Conservation (phyloP, 805 yeast species). For the Kodamaea fukazawae region DNA sequence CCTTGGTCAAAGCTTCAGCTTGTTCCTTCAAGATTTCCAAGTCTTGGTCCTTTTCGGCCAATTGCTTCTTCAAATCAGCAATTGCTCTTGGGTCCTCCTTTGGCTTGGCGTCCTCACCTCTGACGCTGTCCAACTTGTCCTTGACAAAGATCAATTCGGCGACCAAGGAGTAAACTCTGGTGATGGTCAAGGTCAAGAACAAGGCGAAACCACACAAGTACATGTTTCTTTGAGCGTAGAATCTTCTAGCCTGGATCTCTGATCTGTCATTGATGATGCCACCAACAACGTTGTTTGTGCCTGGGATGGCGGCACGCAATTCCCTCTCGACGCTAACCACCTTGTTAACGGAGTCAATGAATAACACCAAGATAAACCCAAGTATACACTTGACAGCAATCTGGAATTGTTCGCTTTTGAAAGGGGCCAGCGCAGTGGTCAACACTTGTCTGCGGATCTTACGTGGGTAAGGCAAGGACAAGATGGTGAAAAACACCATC, state of each 20-base stretch:
- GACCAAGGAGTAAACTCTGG: conserved; percentile 79
- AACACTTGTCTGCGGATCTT: conserved; percentile 66
- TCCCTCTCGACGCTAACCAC: conserved; percentile 69
- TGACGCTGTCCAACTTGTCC: conserved; percentile 50
- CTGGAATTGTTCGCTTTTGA: conserved; percentile 66
- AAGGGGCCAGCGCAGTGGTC: conserved; percentile 61
- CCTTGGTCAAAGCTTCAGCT: conserved; percentile 60
- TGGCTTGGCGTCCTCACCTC: conserved; percentile 17
- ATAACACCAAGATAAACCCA: conserved; percentile 78
- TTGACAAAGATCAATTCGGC: conserved; percentile 66
- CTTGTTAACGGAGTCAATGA: conserved; percentile 85
- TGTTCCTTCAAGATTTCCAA: conserved; percentile 69
- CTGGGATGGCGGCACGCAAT: conserved; percentile 37
- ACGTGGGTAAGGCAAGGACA: conserved; percentile 86
- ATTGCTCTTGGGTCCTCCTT: conserved; percentile 37
- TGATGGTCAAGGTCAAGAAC: conserved; percentile 80
- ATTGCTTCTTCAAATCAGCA: conserved; percentile 42
- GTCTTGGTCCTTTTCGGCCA: conserved; percentile 59
- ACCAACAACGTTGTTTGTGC: conserved; percentile 24
- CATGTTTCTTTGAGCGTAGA: conserved; percentile 95
- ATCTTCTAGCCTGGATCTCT: conserved; percentile 86
- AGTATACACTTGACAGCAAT: conserved; percentile 77
- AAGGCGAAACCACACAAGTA: conserved; percentile 93
- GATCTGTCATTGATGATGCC: conserved; percentile 56
- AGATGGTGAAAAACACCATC: conserved; percentile 70